Conservation (phyloP, 495 filamentous ascomycete genomes). For the Penicillium maclennaniae region DNA sequence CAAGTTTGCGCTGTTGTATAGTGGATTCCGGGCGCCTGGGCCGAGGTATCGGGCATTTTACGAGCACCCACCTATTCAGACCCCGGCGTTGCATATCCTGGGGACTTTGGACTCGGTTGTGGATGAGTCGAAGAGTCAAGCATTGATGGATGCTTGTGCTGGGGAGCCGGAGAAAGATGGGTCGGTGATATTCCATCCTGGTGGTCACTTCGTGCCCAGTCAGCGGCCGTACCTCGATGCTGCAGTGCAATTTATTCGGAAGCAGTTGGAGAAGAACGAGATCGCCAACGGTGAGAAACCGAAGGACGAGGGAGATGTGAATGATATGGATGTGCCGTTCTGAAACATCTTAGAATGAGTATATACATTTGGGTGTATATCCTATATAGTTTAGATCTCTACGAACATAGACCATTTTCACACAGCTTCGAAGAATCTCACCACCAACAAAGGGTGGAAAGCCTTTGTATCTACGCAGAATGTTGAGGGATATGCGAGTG, state of each 20-base stretch:
- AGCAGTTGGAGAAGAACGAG: conserved; percentile 40
- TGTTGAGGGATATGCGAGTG: too few species aligned
- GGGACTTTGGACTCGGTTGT: conserved; percentile 88
- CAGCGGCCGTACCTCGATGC: conserved; percentile 73
- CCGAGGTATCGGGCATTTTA: conserved; percentile 65
- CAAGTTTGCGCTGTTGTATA: conserved; percentile 76
- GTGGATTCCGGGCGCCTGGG: conserved; percentile 69
- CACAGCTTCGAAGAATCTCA: background rate
- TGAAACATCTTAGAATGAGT: conserved; percentile 18
- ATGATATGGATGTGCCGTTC: conserved; percentile 69
- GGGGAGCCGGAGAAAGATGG: conserved; percentile 49
- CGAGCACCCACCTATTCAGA: conserved; percentile 63
- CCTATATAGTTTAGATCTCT: conserved; percentile 9
- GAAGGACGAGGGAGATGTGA: conserved; percentile 49
- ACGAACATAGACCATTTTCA: background rate
- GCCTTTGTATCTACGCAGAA: too few species aligned
- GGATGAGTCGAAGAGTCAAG: conserved; percentile 63
- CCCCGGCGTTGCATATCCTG: conserved; percentile 77
- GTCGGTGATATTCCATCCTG: conserved; percentile 77
- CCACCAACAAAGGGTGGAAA: too few species aligned
- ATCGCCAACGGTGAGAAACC: conserved; percentile 27
- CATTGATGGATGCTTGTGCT: conserved; percentile 64
- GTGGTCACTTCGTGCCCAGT: conserved; percentile 87
- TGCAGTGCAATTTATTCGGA: conserved; percentile 69
- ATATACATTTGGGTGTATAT: conserved; percentile 1